phyloP scores from a whole-genome alignment of 169 alveolate species.

The Cryptosporidium sp. region DNA sequence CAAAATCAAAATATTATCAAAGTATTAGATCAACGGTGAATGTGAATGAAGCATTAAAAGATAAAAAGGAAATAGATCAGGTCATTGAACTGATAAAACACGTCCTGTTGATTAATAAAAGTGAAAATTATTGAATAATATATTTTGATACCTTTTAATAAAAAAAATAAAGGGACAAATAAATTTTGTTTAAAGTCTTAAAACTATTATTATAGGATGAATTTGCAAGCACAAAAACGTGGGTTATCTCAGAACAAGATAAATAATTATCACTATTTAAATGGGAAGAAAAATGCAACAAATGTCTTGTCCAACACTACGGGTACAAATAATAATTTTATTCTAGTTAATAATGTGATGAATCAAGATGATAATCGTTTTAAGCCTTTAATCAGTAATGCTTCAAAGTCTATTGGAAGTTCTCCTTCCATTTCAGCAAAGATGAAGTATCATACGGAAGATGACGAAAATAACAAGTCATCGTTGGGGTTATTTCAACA shows the following conservation, averaged over 20 bases:
- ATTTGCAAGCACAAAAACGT: conserved; percentile 31
- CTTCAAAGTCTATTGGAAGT: neutral
- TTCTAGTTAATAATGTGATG: neutral
- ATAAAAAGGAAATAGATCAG: neutral
- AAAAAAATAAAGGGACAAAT: too few relatives aligned
- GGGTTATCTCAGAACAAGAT: conserved; percentile 16
- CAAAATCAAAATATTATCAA: neutral
- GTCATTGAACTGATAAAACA: neutral
- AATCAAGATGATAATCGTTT: conserved; percentile 1
- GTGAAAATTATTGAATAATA: neutral
- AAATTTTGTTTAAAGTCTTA: neutral
- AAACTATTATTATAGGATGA: neutral
- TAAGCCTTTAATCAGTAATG: neutral
- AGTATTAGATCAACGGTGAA: neutral
- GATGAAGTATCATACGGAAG: neutral
- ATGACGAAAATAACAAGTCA: neutral
- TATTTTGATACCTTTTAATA: neutral
- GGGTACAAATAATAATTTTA: neutral
- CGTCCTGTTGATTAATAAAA: neutral
- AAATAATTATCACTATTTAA: neutral
- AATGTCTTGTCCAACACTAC: neutral
- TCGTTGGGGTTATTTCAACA: conserved; percentile 1
- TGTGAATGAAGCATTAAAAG: neutral
- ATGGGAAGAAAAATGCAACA: conserved; percentile 11
- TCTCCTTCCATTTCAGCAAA: conserved; percentile 2